These are phyloP conservation scores for Ustulina deusta DNA, from an alignment of 2,329 filamentous ascomycete species.

Conservation along the genomic window DNA sequence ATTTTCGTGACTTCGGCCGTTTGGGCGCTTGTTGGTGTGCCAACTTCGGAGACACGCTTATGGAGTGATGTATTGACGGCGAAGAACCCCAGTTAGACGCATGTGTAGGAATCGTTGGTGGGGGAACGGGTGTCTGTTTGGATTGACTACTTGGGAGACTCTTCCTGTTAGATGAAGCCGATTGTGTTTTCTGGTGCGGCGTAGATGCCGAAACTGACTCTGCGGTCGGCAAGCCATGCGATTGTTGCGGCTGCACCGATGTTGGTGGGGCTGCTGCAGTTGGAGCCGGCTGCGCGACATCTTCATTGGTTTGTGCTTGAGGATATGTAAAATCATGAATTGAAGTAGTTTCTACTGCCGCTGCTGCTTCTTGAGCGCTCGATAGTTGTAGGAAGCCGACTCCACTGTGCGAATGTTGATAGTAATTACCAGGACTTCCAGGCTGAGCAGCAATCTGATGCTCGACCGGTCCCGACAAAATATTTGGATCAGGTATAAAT, in stretches of 20 bases:
- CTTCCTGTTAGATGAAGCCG: constrained; percentile 36
- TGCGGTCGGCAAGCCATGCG: constrained; percentile 26
- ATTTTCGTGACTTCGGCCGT: constrained; percentile 43
- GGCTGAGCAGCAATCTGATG: constrained; percentile 40
- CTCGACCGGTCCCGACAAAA: constrained; percentile 46
- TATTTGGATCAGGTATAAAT: constrained; percentile 52
- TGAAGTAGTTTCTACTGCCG: constrained; percentile 25
- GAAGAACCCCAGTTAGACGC: constrained; percentile 42
- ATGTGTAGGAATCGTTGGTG: constrained; percentile 42
- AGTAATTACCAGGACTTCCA: constrained; percentile 41
- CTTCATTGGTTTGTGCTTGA: constrained; percentile 39
- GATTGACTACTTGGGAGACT: constrained; percentile 43
- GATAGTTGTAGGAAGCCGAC: constrained; percentile 40
- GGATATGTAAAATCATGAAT: constrained; percentile 35
- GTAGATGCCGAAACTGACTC: constrained; percentile 28
- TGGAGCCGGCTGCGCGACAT: constrained; percentile 35
- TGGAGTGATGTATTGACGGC: constrained; percentile 34
- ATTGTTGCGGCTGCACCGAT: constrained; percentile 33
- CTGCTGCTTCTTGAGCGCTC: constrained; percentile 25
- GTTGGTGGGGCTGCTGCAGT: constrained; percentile 35
- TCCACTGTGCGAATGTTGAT: constrained; percentile 37
- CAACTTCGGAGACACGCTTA: constrained; percentile 39
- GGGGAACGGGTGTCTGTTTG: constrained; percentile 44
- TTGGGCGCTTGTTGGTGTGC: constrained; percentile 43
- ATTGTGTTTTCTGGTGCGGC: constrained; percentile 36